phyloP scores from a whole-genome alignment of 305 asterid species.

The Plantago coronopus region DNA sequence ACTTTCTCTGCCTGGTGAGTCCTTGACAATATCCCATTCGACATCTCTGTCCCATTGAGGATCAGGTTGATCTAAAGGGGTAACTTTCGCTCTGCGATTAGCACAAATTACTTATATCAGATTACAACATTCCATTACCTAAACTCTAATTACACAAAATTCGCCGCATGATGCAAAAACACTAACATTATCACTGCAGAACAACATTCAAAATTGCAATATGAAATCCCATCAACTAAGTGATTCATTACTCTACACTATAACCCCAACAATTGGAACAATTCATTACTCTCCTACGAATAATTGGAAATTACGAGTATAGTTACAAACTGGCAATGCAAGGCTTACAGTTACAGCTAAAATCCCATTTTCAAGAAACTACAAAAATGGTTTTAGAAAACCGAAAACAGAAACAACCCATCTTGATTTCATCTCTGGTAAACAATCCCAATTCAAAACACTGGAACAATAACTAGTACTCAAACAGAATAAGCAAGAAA shows the following conservation, averaged over 20 bases:
- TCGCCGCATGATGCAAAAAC: neutral
- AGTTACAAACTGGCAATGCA: conserved; percentile 12
- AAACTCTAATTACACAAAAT: conserved; percentile 6
- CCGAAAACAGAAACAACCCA: neutral
- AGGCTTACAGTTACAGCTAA: neutral
- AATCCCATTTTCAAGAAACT: conserved; percentile 1
- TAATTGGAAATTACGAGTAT: conserved; percentile 7
- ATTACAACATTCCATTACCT: conserved; percentile 2
- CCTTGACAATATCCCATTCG: conserved; percentile 27
- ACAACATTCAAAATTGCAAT: neutral
- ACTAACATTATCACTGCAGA: conserved; percentile 4
- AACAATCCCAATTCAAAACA: neutral
- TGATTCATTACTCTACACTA: too few relatives aligned
- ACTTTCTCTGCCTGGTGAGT: conserved; percentile 28
- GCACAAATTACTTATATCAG: conserved; percentile 13
- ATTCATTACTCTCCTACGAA: neutral
- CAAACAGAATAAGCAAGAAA: neutral
- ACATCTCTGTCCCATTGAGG: conserved; percentile 27
- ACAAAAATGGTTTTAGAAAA: conserved; percentile 2
- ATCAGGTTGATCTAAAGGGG: conserved; percentile 33
- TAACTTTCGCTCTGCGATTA: conserved; percentile 28
- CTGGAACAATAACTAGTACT: neutral
- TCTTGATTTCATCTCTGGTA: neutral
- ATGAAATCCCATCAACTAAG: too few relatives aligned
- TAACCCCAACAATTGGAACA: neutral